Conservation (phyloP, 805 yeast genomes). For the Hyphopichia homilentoma region DNA sequence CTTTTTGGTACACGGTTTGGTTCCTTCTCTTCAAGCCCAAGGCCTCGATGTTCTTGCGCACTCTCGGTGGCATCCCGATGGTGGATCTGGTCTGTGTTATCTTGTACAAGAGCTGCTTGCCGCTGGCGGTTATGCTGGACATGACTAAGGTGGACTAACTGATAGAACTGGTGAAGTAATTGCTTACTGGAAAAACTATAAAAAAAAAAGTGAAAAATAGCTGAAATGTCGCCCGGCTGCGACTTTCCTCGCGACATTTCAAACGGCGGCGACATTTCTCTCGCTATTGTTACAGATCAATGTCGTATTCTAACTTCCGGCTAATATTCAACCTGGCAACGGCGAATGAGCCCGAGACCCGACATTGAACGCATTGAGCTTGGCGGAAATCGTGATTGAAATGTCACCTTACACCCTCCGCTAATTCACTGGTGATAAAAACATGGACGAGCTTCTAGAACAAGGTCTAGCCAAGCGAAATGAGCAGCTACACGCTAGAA, state of each 20-base stretch:
- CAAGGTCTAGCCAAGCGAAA: conserved; percentile 10
- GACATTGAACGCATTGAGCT: too few relatives aligned
- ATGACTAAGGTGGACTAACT: neutral
- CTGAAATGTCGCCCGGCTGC: too few relatives aligned
- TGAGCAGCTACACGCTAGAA: conserved; percentile 10
- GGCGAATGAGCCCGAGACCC: too few relatives aligned
- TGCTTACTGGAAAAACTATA: neutral
- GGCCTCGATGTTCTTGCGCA: conserved; percentile 60
- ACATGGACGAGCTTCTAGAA: conserved; percentile 11
- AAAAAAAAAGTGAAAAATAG: neutral
- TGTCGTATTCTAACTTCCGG: too few relatives aligned
- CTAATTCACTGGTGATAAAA: too few relatives aligned
- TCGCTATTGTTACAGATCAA: too few relatives aligned
- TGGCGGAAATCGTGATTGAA: too few relatives aligned
- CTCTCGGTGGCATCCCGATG: conserved; percentile 75
- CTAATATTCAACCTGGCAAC: too few relatives aligned
- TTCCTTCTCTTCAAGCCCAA: conserved; percentile 78
- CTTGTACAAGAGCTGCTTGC: conserved; percentile 36
- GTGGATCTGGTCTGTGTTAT: conserved; percentile 77
- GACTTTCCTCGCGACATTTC: neutral
- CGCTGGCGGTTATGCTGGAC: neutral
- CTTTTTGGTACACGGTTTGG: conserved; percentile 66
- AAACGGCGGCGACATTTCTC: neutral
- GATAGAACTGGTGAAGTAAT: neutral
- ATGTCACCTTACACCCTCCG: too few relatives aligned